Conservation (phyloP, 768 basidiomycete species). For the Suillus subluteus region DNA sequence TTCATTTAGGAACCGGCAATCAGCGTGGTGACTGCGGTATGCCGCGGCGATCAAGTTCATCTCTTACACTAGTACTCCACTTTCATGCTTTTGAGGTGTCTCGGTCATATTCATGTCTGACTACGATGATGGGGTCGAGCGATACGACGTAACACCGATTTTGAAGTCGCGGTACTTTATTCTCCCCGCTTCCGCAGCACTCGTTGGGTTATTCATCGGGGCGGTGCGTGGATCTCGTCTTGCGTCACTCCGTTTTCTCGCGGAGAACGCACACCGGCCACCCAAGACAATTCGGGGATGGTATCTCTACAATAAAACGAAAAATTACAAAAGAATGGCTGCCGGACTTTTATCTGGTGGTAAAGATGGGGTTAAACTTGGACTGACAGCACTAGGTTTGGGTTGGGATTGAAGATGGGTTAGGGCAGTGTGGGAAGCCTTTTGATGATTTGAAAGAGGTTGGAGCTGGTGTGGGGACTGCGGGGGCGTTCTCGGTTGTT, state of each 20-base stretch:
- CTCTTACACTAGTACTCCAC: neutral
- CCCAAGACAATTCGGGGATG: conserved; percentile 88
- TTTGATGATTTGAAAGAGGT: conserved; percentile 51
- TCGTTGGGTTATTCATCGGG: conserved; percentile 71
- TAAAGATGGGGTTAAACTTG: conserved; percentile 55
- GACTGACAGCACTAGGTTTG: conserved; percentile 48
- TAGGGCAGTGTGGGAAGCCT: conserved; percentile 39
- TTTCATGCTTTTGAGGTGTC: neutral
- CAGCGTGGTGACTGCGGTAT: neutral
- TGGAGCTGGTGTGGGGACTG: conserved; percentile 69
- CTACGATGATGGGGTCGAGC: conserved; percentile 16
- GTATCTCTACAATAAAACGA: conserved; percentile 97
- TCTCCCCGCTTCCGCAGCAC: conserved; percentile 61
- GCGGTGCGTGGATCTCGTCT: conserved; percentile 70
- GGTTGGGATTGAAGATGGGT: conserved; percentile 52
- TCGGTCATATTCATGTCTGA: conserved; percentile 20
- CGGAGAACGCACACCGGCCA: conserved; percentile 90
- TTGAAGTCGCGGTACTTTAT: conserved; percentile 55
- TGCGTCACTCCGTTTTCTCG: conserved; percentile 79
- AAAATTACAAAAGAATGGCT: conserved; percentile 85
- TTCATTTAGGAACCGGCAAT: neutral
- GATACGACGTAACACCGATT: conserved; percentile 35
- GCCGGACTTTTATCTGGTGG: conserved; percentile 73
- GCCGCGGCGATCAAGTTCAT: neutral
- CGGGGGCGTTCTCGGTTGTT: conserved; percentile 56